These are phyloP conservation scores for Fusarium sp. DNA, from an alignment of 2,329 filamentous ascomycete genomes.

Conservation along the genomic window DNA sequence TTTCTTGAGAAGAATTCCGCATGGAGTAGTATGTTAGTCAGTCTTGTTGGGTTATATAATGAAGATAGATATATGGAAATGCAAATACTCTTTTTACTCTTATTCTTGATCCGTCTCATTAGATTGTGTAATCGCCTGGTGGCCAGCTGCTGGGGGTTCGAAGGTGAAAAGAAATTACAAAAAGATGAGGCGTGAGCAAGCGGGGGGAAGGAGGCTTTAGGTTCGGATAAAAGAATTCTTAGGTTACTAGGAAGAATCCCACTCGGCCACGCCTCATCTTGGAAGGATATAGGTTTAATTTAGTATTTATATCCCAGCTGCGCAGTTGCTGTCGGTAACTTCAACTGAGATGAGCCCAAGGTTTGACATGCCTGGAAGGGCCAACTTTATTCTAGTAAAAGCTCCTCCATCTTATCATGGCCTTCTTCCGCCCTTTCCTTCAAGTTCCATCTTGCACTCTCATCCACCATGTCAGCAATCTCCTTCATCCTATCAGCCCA, in stretches of 20 bases:
- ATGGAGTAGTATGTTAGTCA: too few species aligned
- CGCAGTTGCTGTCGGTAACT: neutral
- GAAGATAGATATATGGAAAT: too few species aligned
- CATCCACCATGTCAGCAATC: neutral
- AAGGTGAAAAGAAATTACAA: neutral
- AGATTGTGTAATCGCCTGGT: too few species aligned
- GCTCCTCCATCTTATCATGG: conserved; percentile 4
- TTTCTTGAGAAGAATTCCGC: too few species aligned
- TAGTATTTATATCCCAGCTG: neutral
- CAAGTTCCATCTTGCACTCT: neutral
- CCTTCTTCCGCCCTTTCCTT: neutral
- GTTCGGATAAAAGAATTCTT: neutral
- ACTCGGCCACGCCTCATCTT: neutral
- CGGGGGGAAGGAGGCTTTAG: neutral
- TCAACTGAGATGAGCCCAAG: neutral
- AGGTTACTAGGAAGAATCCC: neutral
- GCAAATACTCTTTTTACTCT: too few species aligned
- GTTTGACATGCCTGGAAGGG: neutral
- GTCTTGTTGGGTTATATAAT: too few species aligned
- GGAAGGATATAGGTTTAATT: neutral
- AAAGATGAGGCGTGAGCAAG: neutral
- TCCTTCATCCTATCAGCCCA: conserved; percentile 7
- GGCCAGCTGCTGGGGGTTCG: neutral
- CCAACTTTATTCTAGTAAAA: neutral
- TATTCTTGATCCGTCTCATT: too few species aligned